Conservation (phyloP, 108 stramenopile genomes). For the Fragilariopsis cylindrus region DNA sequence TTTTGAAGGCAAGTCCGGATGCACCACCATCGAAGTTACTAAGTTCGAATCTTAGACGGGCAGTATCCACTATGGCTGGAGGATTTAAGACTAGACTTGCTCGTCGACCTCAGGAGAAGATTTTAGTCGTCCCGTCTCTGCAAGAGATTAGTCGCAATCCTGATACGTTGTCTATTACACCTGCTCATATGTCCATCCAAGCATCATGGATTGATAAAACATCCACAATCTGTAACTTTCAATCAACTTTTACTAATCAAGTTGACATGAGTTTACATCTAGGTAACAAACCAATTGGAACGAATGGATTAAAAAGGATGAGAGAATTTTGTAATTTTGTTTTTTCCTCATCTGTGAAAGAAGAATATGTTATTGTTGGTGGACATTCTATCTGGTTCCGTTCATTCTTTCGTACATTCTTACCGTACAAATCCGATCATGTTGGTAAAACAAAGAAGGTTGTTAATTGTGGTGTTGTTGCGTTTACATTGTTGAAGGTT, state of each 20-base stretch:
- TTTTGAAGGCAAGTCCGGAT: constrained; percentile 46
- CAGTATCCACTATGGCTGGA: constrained; percentile 82
- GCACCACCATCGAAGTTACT: constrained; percentile 67
- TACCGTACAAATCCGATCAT: constrained; percentile 69
- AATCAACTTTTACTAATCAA: constrained; percentile 51
- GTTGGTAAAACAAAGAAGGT: constrained; percentile 84
- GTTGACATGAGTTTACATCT: constrained; percentile 72
- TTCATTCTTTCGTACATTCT: constrained; percentile 80
- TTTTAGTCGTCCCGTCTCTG: constrained; percentile 72
- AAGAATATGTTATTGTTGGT: constrained; percentile 71
- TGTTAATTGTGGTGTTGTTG: constrained; percentile 87
- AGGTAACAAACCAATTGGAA: constrained; percentile 85
- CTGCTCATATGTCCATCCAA: constrained; percentile 58
- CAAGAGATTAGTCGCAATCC: constrained; percentile 92
- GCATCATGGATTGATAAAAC: constrained; percentile 82
- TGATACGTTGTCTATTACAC: constrained; percentile 88
- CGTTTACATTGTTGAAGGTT: constrained; percentile 74
- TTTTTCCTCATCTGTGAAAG: constrained; percentile 64
- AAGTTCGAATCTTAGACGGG: constrained; percentile 81
- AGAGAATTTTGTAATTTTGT: constrained; percentile 76
- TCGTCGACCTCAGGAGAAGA: constrained; percentile 54
- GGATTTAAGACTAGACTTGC: constrained; percentile 72
- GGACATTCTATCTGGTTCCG: constrained; percentile 94
- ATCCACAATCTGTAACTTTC: constrained; percentile 46
- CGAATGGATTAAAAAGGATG: constrained; percentile 82